Conservation (phyloP, 2,329 filamentous ascomycete species). For the Ceratocystis huliohia region DNA sequence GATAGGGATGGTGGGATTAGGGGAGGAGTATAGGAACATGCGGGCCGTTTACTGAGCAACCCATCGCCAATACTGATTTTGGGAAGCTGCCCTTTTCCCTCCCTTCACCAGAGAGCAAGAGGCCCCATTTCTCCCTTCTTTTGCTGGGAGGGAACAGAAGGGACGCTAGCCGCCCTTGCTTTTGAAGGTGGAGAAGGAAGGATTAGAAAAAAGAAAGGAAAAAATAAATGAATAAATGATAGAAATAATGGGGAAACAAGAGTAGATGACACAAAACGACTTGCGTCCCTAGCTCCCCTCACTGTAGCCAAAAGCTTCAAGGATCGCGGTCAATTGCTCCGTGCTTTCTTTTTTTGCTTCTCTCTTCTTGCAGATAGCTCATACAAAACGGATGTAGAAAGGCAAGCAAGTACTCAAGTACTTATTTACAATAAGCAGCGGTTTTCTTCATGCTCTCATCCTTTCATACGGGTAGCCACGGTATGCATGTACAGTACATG, state of each 20-base stretch:
- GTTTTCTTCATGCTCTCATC: too few species aligned
- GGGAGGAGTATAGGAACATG: not conserved
- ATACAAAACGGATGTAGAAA: too few species aligned
- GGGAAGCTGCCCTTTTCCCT: not conserved
- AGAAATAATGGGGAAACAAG: not conserved
- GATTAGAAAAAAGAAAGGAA: not conserved
- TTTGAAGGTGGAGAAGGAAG: not conserved
- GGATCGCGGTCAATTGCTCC: too few species aligned
- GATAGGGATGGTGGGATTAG: not conserved
- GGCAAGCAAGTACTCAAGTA: too few species aligned
- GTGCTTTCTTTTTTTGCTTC: too few species aligned
- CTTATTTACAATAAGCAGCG: too few species aligned
- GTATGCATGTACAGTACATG: too few species aligned
- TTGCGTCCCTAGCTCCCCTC: too few species aligned
- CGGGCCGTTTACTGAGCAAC: not conserved
- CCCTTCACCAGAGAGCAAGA: not conserved
- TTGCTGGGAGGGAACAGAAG: too few species aligned
- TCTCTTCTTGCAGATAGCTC: too few species aligned
- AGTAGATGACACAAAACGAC: not conserved
- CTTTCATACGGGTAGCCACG: too few species aligned
- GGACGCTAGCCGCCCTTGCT: not conserved
- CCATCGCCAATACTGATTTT: not conserved
- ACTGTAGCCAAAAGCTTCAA: too few species aligned
- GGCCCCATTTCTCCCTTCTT: not conserved
- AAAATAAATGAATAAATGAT: not conserved